phyloP scores from a whole-genome alignment of 768 basidiomycete species.

The Hypholoma sublateritium region DNA sequence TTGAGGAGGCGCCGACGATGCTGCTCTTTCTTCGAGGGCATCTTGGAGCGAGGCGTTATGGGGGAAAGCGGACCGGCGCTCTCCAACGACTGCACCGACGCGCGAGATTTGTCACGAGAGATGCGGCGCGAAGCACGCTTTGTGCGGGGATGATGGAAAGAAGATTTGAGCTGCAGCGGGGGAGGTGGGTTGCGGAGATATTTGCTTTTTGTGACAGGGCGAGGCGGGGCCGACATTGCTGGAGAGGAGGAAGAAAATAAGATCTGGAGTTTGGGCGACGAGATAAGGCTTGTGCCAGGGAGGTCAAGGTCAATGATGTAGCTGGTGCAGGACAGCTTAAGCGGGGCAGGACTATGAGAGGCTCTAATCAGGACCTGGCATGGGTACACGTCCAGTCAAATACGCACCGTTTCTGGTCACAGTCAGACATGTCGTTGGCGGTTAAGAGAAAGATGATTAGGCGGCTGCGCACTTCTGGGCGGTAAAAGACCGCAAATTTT shows the following conservation, averaged over 20 bases:
- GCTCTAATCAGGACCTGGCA: not conserved
- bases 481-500: not conserved
- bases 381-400: not conserved
- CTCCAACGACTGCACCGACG: not conserved
- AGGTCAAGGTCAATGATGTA: not conserved
- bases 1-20: constrained; percentile 11
- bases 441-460: not conserved
- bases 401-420: not conserved
- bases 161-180: constrained; percentile 5
- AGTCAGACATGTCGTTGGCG: not conserved
- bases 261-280: not conserved
- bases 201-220: not conserved
- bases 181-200: constrained; percentile 10
- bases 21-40: constrained; percentile 11
- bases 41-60: not conserved
- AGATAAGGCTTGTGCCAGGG: not conserved
- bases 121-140: constrained; percentile 6
- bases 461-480: not conserved
- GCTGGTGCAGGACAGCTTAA: not conserved
- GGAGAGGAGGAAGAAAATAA: not conserved
- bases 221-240: not conserved
- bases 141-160: not conserved
- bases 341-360: not conserved
- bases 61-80: constrained; percentile 1
- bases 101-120: not conserved